These are phyloP conservation scores for Kodamaea kaohsiungensis DNA, from an alignment of 805 yeast species.

Conservation along the genomic window DNA sequence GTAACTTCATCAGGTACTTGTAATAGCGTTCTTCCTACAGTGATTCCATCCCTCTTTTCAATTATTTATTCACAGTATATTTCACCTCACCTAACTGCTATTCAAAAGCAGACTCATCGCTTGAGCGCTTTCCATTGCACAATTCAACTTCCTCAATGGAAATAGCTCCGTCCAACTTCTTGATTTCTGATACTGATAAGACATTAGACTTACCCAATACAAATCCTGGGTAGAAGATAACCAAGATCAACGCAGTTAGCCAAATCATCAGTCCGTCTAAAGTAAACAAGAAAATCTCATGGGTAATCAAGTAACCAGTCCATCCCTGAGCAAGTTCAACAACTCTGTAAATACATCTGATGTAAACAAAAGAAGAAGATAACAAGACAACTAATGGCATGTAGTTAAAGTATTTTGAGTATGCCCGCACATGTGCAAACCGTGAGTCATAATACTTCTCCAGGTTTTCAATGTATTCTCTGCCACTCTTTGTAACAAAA, in stretches of 20 bases:
- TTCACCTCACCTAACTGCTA: too few species aligned
- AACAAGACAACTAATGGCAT: conserved; percentile 47
- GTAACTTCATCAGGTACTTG: too few species aligned
- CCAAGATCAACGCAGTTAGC: conserved; percentile 20
- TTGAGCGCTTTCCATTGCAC: background rate
- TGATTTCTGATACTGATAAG: conserved; percentile 5
- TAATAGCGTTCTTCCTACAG: too few species aligned
- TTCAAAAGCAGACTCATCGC: too few species aligned
- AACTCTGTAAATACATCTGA: conserved; percentile 73
- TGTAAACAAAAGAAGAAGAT: conserved; percentile 55
- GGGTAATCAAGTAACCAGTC: conserved; percentile 60
- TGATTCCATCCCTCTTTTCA: too few species aligned
- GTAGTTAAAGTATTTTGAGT: conserved; percentile 33
- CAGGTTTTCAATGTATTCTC: conserved; percentile 17
- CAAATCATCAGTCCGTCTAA: conserved; percentile 33
- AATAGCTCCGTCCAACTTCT: background rate
- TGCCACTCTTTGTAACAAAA: conserved; percentile 23
- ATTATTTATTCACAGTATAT: too few species aligned
- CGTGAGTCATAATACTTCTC: conserved; percentile 33
- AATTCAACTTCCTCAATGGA: background rate
- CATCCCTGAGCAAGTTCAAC: conserved; percentile 75
- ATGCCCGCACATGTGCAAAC: conserved; percentile 34
- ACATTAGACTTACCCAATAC: conserved; percentile 50
- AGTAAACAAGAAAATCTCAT: conserved; percentile 42
- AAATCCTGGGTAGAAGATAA: conserved; percentile 62